Evolutionary conservation across 1,284 basidiomycete genomes (phyloP).

Genomic region (Rhodotorula sp.): DNA sequence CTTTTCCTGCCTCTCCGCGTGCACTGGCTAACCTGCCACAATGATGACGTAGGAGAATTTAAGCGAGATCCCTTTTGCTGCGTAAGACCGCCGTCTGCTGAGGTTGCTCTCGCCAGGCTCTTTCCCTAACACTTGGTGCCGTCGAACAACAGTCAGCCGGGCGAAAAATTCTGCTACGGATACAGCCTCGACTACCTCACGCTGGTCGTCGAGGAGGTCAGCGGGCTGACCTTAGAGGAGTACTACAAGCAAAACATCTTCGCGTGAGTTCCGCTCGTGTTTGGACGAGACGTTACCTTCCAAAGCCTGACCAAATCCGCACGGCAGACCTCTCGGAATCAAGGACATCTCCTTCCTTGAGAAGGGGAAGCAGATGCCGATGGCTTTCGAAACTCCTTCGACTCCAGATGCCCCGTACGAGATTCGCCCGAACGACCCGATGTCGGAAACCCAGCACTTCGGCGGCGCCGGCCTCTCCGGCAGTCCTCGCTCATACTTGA

Average conservation of each 20-base stretch:
- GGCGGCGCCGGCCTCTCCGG: constrained; percentile 30
- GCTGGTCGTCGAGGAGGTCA: constrained; percentile 16
- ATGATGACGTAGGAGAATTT: not conserved
- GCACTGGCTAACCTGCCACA: not conserved
- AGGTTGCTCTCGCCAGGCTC: not conserved
- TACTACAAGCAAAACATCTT: constrained; percentile 32
- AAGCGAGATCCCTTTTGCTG: not conserved
- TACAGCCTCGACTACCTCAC: constrained; percentile 27
- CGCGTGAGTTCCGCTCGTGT: not conserved
- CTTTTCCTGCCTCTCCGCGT: not conserved
- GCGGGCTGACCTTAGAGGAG: constrained; percentile 13
- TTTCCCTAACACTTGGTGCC: not conserved
- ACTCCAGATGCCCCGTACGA: not conserved
- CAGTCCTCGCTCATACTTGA: constrained; percentile 23
- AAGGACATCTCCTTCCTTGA: constrained; percentile 18
- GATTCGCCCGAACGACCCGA: not conserved
- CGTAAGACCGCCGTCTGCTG: not conserved
- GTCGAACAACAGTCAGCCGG: not conserved
- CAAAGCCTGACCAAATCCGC: not conserved
- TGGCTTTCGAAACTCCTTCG: not conserved
- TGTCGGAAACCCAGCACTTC: constrained; percentile 3
- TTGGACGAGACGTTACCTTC: not conserved
- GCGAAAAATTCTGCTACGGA: constrained; percentile 19
- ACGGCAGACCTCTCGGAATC: constrained; percentile 32
- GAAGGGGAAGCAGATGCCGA: constrained; percentile 6